Conservation (phyloP, 164 flowering plant species). For the Litsea cubeba region DNA sequence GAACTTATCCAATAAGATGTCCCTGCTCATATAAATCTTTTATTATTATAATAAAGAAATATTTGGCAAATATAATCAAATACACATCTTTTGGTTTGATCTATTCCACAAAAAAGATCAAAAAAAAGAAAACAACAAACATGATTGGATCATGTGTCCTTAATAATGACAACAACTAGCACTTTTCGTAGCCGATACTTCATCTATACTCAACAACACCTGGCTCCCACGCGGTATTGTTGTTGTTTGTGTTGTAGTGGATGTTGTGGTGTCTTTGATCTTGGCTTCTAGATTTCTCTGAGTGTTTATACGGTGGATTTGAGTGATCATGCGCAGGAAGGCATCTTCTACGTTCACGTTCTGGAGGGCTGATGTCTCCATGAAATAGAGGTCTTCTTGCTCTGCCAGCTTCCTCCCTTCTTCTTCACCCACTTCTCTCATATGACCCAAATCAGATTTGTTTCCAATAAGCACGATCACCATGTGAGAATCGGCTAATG, state of each 20-base stretch:
- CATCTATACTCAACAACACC: constrained; percentile 11
- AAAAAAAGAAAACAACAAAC: too few species aligned
- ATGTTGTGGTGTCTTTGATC: constrained; percentile 6
- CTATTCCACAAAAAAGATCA: too few species aligned
- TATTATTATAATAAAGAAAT: too few species aligned
- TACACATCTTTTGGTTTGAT: too few species aligned
- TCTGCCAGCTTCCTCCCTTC: constrained; percentile 60
- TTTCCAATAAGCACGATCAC: constrained; percentile 70
- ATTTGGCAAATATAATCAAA: too few species aligned
- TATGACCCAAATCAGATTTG: constrained; percentile 47
- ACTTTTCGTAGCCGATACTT: constrained; percentile 14
- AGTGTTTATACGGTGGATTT: constrained; percentile 42
- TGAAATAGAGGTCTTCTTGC: constrained; percentile 49
- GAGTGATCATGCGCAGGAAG: constrained; percentile 48
- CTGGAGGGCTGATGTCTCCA: constrained; percentile 28
- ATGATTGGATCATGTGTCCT: neutral
- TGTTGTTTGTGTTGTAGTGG: too few species aligned
- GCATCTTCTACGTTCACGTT: constrained; percentile 61
- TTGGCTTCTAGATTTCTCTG: constrained; percentile 45
- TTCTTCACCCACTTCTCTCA: constrained; percentile 45
- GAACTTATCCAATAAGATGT: too few species aligned
- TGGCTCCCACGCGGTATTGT: constrained; percentile 5
- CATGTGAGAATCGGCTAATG: constrained; percentile 42
- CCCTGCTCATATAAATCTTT: too few species aligned
- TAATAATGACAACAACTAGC: constrained; percentile 11